Evolutionary conservation across 1,284 basidiomycete genomes (phyloP).

Genomic region (Cystobasidium sp.): DNA sequence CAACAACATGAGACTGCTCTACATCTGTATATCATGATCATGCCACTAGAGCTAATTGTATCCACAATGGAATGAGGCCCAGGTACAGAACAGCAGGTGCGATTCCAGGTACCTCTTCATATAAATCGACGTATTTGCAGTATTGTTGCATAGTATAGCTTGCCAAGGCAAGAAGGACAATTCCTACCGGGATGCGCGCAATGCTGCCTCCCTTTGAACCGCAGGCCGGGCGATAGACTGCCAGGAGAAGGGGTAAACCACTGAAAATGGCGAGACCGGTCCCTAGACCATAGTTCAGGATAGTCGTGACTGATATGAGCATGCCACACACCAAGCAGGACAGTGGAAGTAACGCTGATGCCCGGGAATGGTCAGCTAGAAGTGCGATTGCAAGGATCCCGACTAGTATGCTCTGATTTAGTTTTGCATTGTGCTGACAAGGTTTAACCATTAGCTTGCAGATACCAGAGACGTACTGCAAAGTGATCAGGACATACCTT

Average conservation of each 20-base stretch:
- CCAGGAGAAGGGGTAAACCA: constrained; percentile 42
- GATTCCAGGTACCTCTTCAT: neutral
- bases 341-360: constrained; percentile 64
- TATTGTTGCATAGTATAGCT: neutral
- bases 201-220: neutral
- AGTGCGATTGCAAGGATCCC: too few species aligned
- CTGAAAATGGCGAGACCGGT: constrained; percentile 49
- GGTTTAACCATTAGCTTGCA: too few species aligned
- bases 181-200: neutral
- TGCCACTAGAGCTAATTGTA: constrained; percentile 14
- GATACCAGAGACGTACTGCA: too few species aligned
- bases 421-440: too few species aligned
- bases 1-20: neutral
- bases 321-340: constrained; percentile 78
- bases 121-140: neutral
- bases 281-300: constrained; percentile 67
- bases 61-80: constrained; percentile 7
- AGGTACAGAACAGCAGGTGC: neutral
- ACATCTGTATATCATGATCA: neutral
- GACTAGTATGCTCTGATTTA: too few species aligned
- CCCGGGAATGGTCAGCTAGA: neutral
- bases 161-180: neutral
- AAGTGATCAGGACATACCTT: too few species aligned
- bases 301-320: constrained; percentile 77
- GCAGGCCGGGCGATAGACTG: neutral